phyloP scores from a whole-genome alignment of 2,329 filamentous ascomycete genomes.

The Magnaporthales sp. region DNA sequence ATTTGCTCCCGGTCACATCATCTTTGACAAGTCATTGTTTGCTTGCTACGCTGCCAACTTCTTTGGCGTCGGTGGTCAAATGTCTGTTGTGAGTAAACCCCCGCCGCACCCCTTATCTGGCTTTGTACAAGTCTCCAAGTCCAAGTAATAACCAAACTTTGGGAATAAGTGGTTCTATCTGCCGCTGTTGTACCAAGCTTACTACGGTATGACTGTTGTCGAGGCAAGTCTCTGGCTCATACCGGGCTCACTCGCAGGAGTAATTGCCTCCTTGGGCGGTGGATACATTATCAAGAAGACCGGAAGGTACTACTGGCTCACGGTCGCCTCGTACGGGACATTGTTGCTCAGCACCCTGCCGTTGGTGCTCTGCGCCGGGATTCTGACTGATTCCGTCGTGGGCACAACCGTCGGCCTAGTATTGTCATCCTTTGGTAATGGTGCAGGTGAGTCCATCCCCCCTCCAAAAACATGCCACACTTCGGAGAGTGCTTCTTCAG shows the following conservation, averaged over 20 bases:
- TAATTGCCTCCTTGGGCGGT: conserved; percentile 54
- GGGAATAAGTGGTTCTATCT: conserved; percentile 48
- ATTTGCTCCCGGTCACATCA: conserved; percentile 66
- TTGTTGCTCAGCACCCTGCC: conserved; percentile 45
- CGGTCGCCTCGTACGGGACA: conserved; percentile 43
- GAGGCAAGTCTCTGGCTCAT: conserved; percentile 57
- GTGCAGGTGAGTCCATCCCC: conserved; percentile 21
- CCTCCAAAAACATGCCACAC: too few relatives aligned
- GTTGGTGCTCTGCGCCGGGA: conserved; percentile 49
- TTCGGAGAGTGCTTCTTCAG: too few relatives aligned
- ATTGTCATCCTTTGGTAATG: conserved; percentile 20
- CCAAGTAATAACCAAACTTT: background rate
- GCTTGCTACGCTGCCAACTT: conserved; percentile 65
- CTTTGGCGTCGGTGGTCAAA: conserved; percentile 53
- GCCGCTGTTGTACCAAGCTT: conserved; percentile 72
- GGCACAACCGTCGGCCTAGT: conserved; percentile 23
- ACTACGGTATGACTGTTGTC: conserved; percentile 54
- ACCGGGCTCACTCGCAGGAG: conserved; percentile 52
- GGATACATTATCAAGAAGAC: conserved; percentile 62
- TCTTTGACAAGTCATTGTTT: conserved; percentile 58
- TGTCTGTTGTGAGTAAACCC: conserved; percentile 33
- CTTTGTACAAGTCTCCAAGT: background rate
- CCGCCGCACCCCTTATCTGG: background rate
- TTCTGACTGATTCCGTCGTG: conserved; percentile 35
- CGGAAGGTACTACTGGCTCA: conserved; percentile 64